Percentiles rank a stretch among this genome's conserved stretches.
Conservation (phyloP, 2,329 filamentous ascomycete genomes). For the Chaetomium olivaceum region DNA sequence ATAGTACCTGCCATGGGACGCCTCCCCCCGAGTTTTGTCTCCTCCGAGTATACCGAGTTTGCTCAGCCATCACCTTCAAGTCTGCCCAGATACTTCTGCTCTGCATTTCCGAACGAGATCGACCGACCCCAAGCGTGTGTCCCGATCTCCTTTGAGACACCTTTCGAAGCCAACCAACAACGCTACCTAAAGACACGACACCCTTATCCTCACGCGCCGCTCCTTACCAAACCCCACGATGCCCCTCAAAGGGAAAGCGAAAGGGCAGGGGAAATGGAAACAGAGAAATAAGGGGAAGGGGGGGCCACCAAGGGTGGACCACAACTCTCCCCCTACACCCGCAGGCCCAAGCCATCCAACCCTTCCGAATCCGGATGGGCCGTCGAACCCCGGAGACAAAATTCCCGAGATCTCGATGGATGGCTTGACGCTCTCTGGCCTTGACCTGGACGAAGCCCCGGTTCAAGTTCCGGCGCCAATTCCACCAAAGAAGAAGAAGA, state of each 20-base stretch:
- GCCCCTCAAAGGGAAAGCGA: conserved; percentile 35
- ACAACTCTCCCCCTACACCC: conserved; percentile 35
- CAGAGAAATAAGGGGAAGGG: background rate
- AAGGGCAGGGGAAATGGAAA: conserved; percentile 23
- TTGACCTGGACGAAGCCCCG: conserved; percentile 32
- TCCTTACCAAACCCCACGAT: conserved; percentile 23
- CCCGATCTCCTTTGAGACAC: too few species aligned
- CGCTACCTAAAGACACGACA: background rate
- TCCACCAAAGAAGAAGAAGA: conserved; percentile 17
- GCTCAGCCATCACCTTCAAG: background rate
- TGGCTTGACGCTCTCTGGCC: conserved; percentile 46
- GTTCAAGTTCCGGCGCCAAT: conserved; percentile 29
- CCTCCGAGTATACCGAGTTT: conserved; percentile 27
- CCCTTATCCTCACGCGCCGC: background rate
- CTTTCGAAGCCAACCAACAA: background rate
- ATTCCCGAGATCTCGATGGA: conserved; percentile 45
- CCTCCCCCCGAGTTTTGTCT: conserved; percentile 52
- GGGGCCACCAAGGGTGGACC: conserved; percentile 14
- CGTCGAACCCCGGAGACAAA: conserved; percentile 43
- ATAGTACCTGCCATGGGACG: conserved; percentile 54
- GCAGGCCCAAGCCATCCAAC: conserved; percentile 40
- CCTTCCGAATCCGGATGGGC: conserved; percentile 41
- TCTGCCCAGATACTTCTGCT: background rate
- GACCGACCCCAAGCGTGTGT: background rate
- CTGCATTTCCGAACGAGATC: background rate